These are phyloP conservation scores for Acrocalymma vagum DNA, from an alignment of 2,329 filamentous ascomycete genomes.

Conservation along the genomic window DNA sequence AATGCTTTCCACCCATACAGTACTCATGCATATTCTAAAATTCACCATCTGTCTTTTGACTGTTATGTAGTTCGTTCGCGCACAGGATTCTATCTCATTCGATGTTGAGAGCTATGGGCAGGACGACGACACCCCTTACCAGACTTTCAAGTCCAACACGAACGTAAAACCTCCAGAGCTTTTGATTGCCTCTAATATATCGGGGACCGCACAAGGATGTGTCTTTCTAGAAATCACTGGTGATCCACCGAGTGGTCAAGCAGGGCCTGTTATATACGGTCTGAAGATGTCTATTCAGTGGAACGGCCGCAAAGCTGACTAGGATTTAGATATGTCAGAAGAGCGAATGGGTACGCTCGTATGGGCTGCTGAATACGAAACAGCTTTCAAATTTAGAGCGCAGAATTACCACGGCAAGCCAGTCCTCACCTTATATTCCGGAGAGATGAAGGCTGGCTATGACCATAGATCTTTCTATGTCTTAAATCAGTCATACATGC, in stretches of 20 bases:
- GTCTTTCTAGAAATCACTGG: slow-evolving; percentile 26
- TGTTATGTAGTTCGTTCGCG: slow-evolving; percentile 9
- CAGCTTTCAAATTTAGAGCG: slow-evolving; percentile 28
- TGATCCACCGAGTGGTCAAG: slow-evolving; percentile 24
- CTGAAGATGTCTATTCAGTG: neutral
- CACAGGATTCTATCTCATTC: slow-evolving; percentile 23
- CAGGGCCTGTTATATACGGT: slow-evolving; percentile 27
- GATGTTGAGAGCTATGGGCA: slow-evolving; percentile 19
- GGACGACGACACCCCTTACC: slow-evolving; percentile 18
- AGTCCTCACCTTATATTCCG: slow-evolving; percentile 28
- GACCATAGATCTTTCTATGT: slow-evolving; percentile 21
- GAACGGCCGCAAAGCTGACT: slow-evolving; percentile 5
- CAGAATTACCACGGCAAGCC: slow-evolving; percentile 30
- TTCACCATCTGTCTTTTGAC: slow-evolving; percentile 2
- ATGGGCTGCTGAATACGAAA: slow-evolving; percentile 26
- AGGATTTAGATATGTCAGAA: slow-evolving; percentile 21
- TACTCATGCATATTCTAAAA: too few species aligned
- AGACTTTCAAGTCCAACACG: slow-evolving; percentile 24
- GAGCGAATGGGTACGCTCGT: slow-evolving; percentile 25
- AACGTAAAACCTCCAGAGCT: slow-evolving; percentile 22
- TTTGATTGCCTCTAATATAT: slow-evolving; percentile 20
- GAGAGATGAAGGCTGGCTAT: slow-evolving; percentile 18
- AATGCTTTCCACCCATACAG: too few species aligned
- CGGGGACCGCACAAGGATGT: slow-evolving; percentile 18
- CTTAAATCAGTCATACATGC: slow-evolving; percentile 25